Evolutionary conservation across 768 basidiomycete genomes (phyloP).

Genomic region (Leccinum arenicola): DNA sequence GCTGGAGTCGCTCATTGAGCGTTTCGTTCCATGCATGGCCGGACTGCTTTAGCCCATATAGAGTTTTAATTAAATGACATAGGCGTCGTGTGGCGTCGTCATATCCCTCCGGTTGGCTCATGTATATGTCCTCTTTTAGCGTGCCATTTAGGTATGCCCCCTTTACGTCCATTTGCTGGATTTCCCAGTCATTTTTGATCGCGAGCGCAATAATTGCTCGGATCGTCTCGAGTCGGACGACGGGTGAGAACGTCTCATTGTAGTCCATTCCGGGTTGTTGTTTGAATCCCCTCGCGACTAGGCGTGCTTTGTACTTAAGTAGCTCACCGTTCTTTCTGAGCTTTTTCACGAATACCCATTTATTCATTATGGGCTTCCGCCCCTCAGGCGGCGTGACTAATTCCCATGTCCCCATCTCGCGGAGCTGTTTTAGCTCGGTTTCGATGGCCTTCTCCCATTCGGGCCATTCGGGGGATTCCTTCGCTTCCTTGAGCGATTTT

Average conservation of each 20-base stretch:
- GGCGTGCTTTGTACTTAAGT: neutral
- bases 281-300: too few relatives aligned
- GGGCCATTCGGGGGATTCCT: too few relatives aligned
- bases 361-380: too few relatives aligned
- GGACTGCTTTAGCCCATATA: constrained; percentile 1
- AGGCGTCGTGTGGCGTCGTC: neutral
- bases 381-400: too few relatives aligned
- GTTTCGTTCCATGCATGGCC: neutral
- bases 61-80: neutral
- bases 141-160: neutral
- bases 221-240: neutral
- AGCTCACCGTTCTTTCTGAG: neutral
- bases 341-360: too few relatives aligned
- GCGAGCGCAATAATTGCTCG: neutral
- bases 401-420: too few relatives aligned
- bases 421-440: too few relatives aligned
- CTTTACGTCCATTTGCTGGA: neutral
- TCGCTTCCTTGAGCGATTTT: too few relatives aligned
- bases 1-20: too few relatives aligned
- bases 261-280: neutral
- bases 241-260: neutral
- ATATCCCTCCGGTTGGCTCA: neutral
- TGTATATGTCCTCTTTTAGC: neutral
- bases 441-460: too few relatives aligned
- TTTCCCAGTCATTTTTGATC: neutral